A percentile compares a stretch with the other conserved stretches of the same genome.
These are phyloP conservation scores for Lactifluus echinatus DNA, from an alignment of 768 basidiomycete genomes.

Conservation along the genomic window DNA sequence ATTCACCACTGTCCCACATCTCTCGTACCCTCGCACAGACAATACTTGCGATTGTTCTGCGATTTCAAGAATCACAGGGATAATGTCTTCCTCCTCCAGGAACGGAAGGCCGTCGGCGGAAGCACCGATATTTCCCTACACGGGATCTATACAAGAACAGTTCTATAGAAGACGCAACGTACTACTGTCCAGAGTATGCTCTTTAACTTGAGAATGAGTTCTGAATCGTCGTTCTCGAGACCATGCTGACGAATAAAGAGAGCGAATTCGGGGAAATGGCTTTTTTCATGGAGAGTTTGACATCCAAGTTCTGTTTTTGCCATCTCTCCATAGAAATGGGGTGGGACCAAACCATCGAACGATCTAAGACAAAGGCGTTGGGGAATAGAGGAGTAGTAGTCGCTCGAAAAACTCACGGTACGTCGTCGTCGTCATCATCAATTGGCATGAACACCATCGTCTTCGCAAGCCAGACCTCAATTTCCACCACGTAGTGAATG, in stretches of 20 bases:
- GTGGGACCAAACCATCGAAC: slow-evolving; percentile 82
- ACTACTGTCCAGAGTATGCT: slow-evolving; percentile 97
- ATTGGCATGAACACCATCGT: slow-evolving; percentile 49
- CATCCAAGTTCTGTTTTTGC: slow-evolving; percentile 94
- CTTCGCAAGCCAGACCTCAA: slow-evolving; percentile 84
- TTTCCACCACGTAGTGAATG: slow-evolving; percentile 84
- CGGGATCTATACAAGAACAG: not conserved
- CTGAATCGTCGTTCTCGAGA: slow-evolving; percentile 73
- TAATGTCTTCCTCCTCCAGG: slow-evolving; percentile 91
- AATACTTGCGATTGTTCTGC: slow-evolving; percentile 84
- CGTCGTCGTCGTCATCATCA: slow-evolving; percentile 58
- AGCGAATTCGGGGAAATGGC: slow-evolving; percentile 85
- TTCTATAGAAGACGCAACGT: not conserved
- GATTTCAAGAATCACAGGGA: slow-evolving; percentile 83
- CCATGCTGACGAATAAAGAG: slow-evolving; percentile 85
- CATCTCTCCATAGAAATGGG: slow-evolving; percentile 97
- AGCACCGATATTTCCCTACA: slow-evolving; percentile 88
- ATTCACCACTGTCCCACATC: not conserved
- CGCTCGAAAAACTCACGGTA: slow-evolving; percentile 33
- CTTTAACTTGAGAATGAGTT: slow-evolving; percentile 83
- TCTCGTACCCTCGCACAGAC: slow-evolving; percentile 84
- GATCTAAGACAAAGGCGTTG: slow-evolving; percentile 32
- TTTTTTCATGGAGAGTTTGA: slow-evolving; percentile 81
- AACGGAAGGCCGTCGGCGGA: slow-evolving; percentile 88
- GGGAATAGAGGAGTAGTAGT: not conserved